Evolutionary conservation across 1,139 yeast species (phyloP).

Genomic region (Zygoascus sp.): DNA sequence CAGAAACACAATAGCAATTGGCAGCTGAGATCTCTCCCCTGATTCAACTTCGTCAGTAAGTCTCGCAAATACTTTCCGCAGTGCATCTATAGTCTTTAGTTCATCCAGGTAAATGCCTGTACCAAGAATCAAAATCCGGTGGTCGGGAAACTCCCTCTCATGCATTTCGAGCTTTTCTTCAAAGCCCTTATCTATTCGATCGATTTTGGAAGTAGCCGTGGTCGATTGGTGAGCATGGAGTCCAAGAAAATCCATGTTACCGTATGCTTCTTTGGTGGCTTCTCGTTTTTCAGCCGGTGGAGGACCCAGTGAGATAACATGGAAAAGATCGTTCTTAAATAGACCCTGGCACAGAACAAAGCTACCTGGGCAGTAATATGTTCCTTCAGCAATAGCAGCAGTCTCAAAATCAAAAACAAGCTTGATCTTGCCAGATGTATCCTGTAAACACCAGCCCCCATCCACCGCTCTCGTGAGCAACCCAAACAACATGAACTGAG

Average conservation of each 20-base stretch:
- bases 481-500: slow-evolving; percentile 74
- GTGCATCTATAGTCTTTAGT: slow-evolving; percentile 50
- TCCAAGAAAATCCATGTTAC: slow-evolving; percentile 76
- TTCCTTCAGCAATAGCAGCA: slow-evolving; percentile 52
- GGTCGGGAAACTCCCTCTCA: slow-evolving; percentile 54
- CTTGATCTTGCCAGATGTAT: slow-evolving; percentile 71
- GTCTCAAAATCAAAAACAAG: slow-evolving; percentile 54
- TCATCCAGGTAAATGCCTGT: slow-evolving; percentile 67
- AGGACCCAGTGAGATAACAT: slow-evolving; percentile 73
- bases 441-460: slow-evolving; percentile 76
- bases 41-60: slow-evolving; percentile 44
- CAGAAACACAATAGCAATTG: slow-evolving; percentile 55
- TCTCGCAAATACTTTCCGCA: slow-evolving; percentile 53
- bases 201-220: slow-evolving; percentile 27
- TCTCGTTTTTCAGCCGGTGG: slow-evolving; percentile 85
- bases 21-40: slow-evolving; percentile 40
- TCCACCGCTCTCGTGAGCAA: slow-evolving; percentile 57
- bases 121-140: slow-evolving; percentile 66
- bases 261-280: slow-evolving; percentile 61
- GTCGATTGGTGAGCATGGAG: slow-evolving; percentile 39
- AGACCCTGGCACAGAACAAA: slow-evolving; percentile 82
- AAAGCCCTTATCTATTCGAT: slow-evolving; percentile 56
- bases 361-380: slow-evolving; percentile 75
- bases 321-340: slow-evolving; percentile 60
- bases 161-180: slow-evolving; percentile 50